A percentile compares a stretch with the other conserved stretches of the same genome.
Evolutionary conservation across 2,329 filamentous ascomycete genomes (phyloP).

Genomic region (Venturia effusa): DNA sequence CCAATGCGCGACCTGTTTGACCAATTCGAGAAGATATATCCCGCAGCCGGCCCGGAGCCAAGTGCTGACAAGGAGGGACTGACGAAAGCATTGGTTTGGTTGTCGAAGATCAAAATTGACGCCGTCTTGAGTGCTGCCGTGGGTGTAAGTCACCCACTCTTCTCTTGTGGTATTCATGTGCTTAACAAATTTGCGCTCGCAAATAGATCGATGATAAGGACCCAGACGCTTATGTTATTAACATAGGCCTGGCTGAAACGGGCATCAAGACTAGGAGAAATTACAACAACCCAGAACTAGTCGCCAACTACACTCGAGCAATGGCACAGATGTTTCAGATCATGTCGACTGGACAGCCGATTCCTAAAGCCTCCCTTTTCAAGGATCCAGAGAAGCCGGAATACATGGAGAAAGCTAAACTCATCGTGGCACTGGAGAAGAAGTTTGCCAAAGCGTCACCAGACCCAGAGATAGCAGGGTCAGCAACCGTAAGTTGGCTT

Average conservation of each 20-base stretch:
- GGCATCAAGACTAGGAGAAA: constrained; percentile 27
- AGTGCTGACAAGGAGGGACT: constrained; percentile 3
- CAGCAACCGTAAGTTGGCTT: constrained; percentile 35
- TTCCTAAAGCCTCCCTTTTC: constrained; percentile 27
- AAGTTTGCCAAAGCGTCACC: constrained; percentile 50
- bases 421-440: constrained; percentile 45
- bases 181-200: constrained; percentile 15
- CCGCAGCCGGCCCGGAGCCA: neutral
- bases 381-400: neutral
- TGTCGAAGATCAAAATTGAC: constrained; percentile 37
- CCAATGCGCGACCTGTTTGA: constrained; percentile 48
- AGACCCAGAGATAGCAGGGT: constrained; percentile 45
- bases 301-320: constrained; percentile 24
- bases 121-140: constrained; percentile 14
- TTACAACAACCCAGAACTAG: constrained; percentile 24
- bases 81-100: constrained; percentile 33
- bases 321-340: constrained; percentile 23
- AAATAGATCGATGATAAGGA: constrained; percentile 40
- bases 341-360: constrained; percentile 14
- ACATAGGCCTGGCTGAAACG: constrained; percentile 36
- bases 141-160: neutral
- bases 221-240: constrained; percentile 42
- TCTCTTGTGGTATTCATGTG: neutral
- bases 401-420: neutral
- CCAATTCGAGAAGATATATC: constrained; percentile 17